Base-by-base conservation (phyloP, 2,329 filamentous ascomycete genomes). In the Exophiala spinifera region DNA sequence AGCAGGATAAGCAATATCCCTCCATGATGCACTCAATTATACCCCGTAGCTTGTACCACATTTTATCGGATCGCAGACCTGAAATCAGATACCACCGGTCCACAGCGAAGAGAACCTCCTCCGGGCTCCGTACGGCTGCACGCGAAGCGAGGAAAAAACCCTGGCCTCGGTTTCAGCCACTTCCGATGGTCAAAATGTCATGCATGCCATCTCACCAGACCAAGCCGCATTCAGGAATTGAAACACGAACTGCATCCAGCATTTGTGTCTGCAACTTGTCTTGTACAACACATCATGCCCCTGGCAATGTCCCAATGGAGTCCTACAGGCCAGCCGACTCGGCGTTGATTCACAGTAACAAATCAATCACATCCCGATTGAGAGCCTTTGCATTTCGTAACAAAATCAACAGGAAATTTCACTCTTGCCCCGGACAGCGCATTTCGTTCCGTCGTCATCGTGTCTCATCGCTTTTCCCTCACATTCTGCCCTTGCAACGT, bases 401-500 rank as follows among this genome's bases (percentile, higher is more conserved):
- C n/a, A n/a, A 39, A 31, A 31, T 10, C 4, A 31, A 31, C 3
- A 3, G 6, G 4, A 31, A 31, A 10, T 10, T 10, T 31, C 28
- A 31, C 11, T 31, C 11, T 31, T 10, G 28, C 11, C 28, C n/a
- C 4, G 28, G 8, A 31, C 28, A 31, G 7, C 8, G 28, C 11
- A 31, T 31, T 25, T 31, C 39, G 10, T 42, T 2, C 20, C 20
- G 3, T 23, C 42, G 28, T 31, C 21, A 15, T 10, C 7, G 11
- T 13, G 8, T 36, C 44, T 61, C 50, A 62, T 55, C 54, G 49
- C 57, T 62, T 63, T 51, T 62, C 61, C 10, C 53, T 50, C 50
- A 56, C 59, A 39, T 59, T 56, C 39, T 65, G 60, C 14, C 63
- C 62, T 20, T 64, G 58, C 51, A 63, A 46, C 7, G 58, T 57